phyloP scores from a whole-genome alignment of 805 yeast genomes.

The Candida vaughaniae region DNA sequence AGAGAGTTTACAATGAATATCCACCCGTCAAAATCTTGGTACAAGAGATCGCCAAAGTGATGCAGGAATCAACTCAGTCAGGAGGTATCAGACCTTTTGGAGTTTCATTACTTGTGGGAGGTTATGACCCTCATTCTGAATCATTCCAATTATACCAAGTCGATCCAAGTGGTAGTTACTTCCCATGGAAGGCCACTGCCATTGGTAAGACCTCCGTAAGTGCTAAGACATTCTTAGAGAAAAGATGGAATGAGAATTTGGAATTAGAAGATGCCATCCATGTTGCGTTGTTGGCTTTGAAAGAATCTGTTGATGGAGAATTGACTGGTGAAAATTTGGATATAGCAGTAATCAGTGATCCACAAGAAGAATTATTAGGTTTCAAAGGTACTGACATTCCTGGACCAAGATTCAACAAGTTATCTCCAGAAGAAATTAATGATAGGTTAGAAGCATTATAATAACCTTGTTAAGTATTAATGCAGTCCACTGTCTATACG shows the following conservation, averaged over 20 bases:
- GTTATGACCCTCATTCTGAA: slow-evolving; percentile 76
- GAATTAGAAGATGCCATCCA: slow-evolving; percentile 98
- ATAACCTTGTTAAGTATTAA: too few relatives aligned
- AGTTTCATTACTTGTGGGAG: slow-evolving; percentile 90
- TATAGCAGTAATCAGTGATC: slow-evolving; percentile 80
- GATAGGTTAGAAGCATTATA: slow-evolving; percentile 92
- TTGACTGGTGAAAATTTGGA: slow-evolving; percentile 96
- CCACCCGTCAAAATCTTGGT: slow-evolving; percentile 95
- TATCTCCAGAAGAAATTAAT: slow-evolving; percentile 87
- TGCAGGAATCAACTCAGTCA: slow-evolving; percentile 98
- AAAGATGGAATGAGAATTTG: slow-evolving; percentile 96
- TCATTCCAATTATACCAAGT: slow-evolving; percentile 85
- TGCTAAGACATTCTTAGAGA: slow-evolving; percentile 96
- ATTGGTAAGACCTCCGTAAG: slow-evolving; percentile 94
- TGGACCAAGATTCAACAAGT: slow-evolving; percentile 88
- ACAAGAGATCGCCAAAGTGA: slow-evolving; percentile 90
- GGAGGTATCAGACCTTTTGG: slow-evolving; percentile 99
- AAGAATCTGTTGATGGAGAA: slow-evolving; percentile 97
- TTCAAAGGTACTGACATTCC: slow-evolving; percentile 76
- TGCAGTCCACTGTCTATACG: too few relatives aligned
- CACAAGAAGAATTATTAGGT: slow-evolving; percentile 79
- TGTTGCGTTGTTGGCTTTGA: slow-evolving; percentile 88
- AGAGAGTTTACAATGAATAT: slow-evolving; percentile 91
- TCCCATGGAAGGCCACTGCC: slow-evolving; percentile 99
- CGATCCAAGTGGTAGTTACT: slow-evolving; percentile 96